Evolutionary conservation across 2,329 filamentous ascomycete species (phyloP).

Genomic region (Botrytis pseudocinerea): DNA sequence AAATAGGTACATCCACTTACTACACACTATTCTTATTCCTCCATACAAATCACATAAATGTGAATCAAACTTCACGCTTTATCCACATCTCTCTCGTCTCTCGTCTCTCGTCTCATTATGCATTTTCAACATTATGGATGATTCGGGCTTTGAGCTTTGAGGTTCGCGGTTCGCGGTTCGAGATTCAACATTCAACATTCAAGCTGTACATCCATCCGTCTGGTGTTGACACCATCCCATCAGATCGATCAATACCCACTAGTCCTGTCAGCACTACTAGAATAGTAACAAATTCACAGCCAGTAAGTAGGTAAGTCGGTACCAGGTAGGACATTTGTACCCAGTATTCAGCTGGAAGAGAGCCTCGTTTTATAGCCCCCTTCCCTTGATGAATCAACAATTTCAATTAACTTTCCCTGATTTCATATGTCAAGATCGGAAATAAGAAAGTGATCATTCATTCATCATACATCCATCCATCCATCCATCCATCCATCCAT

Average conservation of each 20-base stretch:
- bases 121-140: neutral
- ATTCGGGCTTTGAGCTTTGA: neutral
- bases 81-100: neutral
- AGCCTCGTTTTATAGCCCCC: conserved; percentile 1
- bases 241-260: conserved; percentile 6
- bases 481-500: neutral
- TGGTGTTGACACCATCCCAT: neutral
- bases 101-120: neutral
- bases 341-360: neutral
- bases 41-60: neutral
- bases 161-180: too few relatives aligned
- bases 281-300: conserved; percentile 4
- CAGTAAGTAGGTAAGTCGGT: neutral
- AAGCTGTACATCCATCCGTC: neutral
- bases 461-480: neutral
- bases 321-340: neutral
- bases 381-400: neutral
- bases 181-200: too few relatives aligned
- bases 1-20: neutral
- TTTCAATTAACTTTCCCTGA: neutral
- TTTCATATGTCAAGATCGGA: neutral
- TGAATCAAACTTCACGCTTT: neutral
- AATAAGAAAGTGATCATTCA: neutral
- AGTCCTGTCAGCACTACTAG: conserved; percentile 17
- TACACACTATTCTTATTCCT: too few relatives aligned